Evolutionary conservation across 345 rosid genomes (phyloP).

Genomic region (Gossypioides kirkii): DNA sequence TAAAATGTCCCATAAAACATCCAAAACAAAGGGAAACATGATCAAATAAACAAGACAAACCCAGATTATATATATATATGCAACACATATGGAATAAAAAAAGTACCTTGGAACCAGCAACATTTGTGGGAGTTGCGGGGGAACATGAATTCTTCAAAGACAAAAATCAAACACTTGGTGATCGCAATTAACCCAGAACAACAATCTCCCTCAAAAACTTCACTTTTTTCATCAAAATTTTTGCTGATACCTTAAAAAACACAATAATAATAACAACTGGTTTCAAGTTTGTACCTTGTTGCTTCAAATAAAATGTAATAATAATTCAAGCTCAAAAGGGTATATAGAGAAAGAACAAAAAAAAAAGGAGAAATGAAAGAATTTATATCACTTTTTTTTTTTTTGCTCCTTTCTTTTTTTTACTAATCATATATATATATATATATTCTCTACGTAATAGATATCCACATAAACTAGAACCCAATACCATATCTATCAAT

Average conservation of each 20-base stretch:
- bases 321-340: slow-evolving; percentile 21
- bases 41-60: slow-evolving; percentile 8
- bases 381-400: slow-evolving; percentile 27
- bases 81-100: slow-evolving; percentile 26
- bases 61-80: slow-evolving; percentile 9
- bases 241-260: neutral
- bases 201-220: slow-evolving; percentile 15
- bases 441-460: slow-evolving; percentile 34
- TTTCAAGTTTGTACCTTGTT: neutral
- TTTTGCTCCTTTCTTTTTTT: slow-evolving; percentile 16
- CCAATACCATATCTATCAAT: neutral
- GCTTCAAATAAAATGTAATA: neutral
- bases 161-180: slow-evolving; percentile 29
- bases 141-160: slow-evolving; percentile 43
- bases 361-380: slow-evolving; percentile 16
- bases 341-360: neutral
- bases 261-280: neutral
- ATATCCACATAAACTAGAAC: slow-evolving; percentile 13
- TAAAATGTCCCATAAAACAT: too few relatives aligned
- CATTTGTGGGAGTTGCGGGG: slow-evolving; percentile 50
- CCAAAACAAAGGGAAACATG: too few relatives aligned
- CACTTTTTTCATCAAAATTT: slow-evolving; percentile 24
- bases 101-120: slow-evolving; percentile 45
- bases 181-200: slow-evolving; percentile 44
- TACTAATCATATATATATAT: slow-evolving; percentile 28